phyloP scores from a whole-genome alignment of 2,329 filamentous ascomycete genomes.

The Sclerotinia sclerotiorum region DNA sequence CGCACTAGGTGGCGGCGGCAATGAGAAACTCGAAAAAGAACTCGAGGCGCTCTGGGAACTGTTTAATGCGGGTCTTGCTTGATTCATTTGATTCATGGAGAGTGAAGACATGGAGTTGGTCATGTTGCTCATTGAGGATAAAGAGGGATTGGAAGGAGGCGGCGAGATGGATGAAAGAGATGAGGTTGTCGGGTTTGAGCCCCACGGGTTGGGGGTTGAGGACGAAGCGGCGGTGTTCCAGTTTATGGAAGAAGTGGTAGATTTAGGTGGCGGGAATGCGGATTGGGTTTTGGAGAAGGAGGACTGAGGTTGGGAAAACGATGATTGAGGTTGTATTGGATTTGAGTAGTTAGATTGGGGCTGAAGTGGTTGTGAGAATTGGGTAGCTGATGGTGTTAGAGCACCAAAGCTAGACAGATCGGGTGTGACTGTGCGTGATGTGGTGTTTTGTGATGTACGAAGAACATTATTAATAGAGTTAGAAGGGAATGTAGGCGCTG shows the following conservation, averaged over 20 bases:
- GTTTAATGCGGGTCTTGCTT: constrained; percentile 42
- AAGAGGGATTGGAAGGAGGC: neutral
- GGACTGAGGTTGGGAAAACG: constrained; percentile 41
- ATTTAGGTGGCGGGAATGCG: constrained; percentile 27
- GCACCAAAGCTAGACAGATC: constrained; percentile 56
- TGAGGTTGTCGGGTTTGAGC: constrained; percentile 39
- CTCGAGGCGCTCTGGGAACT: constrained; percentile 48
- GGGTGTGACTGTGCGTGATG: constrained; percentile 58
- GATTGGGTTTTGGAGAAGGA: constrained; percentile 22
- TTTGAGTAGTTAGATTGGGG: constrained; percentile 28
- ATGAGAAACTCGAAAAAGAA: constrained; percentile 37
- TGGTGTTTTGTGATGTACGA: constrained; percentile 36
- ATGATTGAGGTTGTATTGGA: constrained; percentile 13
- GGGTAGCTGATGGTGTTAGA: constrained; percentile 58
- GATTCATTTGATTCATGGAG: constrained; percentile 46
- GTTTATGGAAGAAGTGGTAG: constrained; percentile 45
- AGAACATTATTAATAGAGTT: constrained; percentile 27
- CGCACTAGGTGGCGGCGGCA: constrained; percentile 35
- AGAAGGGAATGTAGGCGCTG: constrained; percentile 35
- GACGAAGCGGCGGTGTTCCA: constrained; percentile 48
- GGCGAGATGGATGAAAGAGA: constrained; percentile 7
- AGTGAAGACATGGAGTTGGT: constrained; percentile 50
- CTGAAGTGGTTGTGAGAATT: constrained; percentile 58
- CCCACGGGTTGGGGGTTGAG: constrained; percentile 51
- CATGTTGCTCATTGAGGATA: constrained; percentile 44